A percentile compares a stretch with the other conserved stretches of the same genome.
Evolutionary conservation across 768 basidiomycete species (phyloP).

Genomic region (Austroboletus eburneus): DNA sequence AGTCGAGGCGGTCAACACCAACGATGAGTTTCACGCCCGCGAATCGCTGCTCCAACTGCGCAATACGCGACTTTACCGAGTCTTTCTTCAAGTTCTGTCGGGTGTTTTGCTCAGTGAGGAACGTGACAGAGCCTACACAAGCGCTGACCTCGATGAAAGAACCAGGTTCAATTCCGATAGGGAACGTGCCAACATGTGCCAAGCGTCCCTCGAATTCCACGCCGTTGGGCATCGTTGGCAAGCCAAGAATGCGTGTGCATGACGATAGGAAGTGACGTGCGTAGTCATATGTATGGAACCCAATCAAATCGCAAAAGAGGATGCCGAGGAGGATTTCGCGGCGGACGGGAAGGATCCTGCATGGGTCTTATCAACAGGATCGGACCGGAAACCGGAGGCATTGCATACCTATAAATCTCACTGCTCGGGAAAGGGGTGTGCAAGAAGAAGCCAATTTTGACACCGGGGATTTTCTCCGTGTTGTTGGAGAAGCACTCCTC

Average conservation of each 20-base stretch:
- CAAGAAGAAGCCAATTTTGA: slow-evolving; percentile 98
- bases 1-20: slow-evolving; percentile 96
- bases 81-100: slow-evolving; percentile 72
- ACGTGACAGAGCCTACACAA: background rate
- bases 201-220: slow-evolving; percentile 94
- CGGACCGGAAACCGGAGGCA: slow-evolving; percentile 13
- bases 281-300: slow-evolving; percentile 99
- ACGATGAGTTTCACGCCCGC: slow-evolving; percentile 95
- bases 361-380: background rate
- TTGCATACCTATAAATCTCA: slow-evolving; percentile 89
- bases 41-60: slow-evolving; percentile 84
- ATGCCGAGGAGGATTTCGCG: slow-evolving; percentile 96
- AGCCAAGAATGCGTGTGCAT: slow-evolving; percentile 91
- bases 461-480: slow-evolving; percentile 46
- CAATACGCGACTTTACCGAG: slow-evolving; percentile 75
- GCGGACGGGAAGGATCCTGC: slow-evolving; percentile 92
- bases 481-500: slow-evolving; percentile 40
- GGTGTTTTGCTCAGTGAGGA: background rate
- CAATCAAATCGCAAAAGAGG: slow-evolving; percentile 93
- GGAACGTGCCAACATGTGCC: slow-evolving; percentile 97
- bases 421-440: slow-evolving; percentile 98
- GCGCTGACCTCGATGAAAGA: slow-evolving; percentile 77
- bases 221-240: slow-evolving; percentile 97
- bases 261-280: slow-evolving; percentile 99
- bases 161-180: slow-evolving; percentile 94